Percentiles rank a stretch among this genome's conserved stretches.
phyloP scores from a whole-genome alignment of 352 stramenopile species.

The Globisporangium polare region DNA sequence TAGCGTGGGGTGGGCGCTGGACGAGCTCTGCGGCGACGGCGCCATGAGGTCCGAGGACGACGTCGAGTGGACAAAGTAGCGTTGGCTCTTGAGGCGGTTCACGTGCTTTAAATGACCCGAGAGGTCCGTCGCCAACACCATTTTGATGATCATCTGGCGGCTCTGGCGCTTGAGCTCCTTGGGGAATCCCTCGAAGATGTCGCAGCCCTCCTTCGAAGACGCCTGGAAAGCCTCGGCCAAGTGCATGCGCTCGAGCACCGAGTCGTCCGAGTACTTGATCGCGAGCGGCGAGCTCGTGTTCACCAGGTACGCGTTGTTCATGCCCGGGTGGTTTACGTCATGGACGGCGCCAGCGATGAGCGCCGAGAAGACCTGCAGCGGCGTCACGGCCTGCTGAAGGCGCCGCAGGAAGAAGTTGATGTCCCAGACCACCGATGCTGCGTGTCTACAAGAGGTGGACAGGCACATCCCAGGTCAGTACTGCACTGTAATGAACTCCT shows the following conservation, averaged over 20 bases:
- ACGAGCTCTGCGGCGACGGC: not conserved
- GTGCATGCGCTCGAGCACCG: conserved; percentile 87
- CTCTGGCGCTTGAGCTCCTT: conserved; percentile 46
- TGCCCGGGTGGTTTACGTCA: conserved; percentile 91
- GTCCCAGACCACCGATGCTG: conserved; percentile 67
- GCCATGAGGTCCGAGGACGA: conserved; percentile 24
- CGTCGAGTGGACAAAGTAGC: conserved; percentile 37
- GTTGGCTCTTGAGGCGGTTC: conserved; percentile 72
- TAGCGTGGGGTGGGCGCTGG: conserved; percentile 8
- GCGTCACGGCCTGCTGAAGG: conserved; percentile 30
- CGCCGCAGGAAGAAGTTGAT: conserved; percentile 63
- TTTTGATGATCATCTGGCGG: conserved; percentile 71
- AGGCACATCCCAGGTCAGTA: not conserved
- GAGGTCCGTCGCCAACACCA: conserved; percentile 84
- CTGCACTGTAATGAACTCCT: not conserved
- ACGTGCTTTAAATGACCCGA: conserved; percentile 73
- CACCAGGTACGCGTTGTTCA: conserved; percentile 91
- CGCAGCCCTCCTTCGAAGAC: conserved; percentile 59
- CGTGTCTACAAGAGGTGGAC: conserved; percentile 37
- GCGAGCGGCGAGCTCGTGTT: conserved; percentile 80
- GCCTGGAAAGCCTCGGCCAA: conserved; percentile 65
- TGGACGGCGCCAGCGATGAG: conserved; percentile 89
- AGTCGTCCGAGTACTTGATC: conserved; percentile 92
- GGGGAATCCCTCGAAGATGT: conserved; percentile 63
- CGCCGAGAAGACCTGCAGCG: conserved; percentile 68